Conservation (phyloP, 495 filamentous ascomycete genomes). For the Pyrenopolyporus hunteri region DNA sequence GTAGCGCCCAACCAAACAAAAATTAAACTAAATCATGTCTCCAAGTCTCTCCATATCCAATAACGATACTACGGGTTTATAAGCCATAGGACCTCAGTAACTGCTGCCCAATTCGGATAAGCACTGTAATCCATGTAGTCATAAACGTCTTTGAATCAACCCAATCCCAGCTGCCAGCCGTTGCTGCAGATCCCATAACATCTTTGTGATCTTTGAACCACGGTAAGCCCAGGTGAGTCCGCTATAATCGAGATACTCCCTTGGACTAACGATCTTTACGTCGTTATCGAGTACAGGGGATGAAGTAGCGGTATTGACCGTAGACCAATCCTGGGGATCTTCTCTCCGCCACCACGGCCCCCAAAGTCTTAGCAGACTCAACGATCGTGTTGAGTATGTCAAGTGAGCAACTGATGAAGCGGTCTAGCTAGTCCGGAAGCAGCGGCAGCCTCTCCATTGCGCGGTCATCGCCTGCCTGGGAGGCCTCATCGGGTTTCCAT, state of each 20-base stretch:
- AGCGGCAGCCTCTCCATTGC: not conserved
- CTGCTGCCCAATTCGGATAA: not conserved
- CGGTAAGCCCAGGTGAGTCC: not conserved
- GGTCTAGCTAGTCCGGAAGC: not conserved
- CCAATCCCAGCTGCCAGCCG: not conserved
- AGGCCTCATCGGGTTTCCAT: not conserved
- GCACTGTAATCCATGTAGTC: not conserved
- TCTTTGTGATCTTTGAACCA: not conserved
- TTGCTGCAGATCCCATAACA: not conserved
- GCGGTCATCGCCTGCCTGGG: not conserved
- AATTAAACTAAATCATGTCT: too few species aligned
- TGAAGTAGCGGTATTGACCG: conserved; percentile 1
- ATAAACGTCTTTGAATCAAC: not conserved
- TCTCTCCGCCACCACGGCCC: not conserved
- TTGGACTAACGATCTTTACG: not conserved
- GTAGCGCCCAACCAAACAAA: too few species aligned
- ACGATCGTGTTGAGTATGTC: not conserved
- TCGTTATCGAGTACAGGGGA: not conserved
- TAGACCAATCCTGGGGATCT: conserved; percentile 12
- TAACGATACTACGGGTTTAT: too few species aligned
- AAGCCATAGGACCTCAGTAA: too few species aligned
- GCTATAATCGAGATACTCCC: conserved; percentile 1
- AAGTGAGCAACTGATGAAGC: conserved; percentile 9
- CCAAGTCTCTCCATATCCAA: too few species aligned
- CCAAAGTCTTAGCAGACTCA: conserved; percentile 1